phyloP scores from a whole-genome alignment of 495 filamentous ascomycete species.

The Coniosporium apollinis region DNA sequence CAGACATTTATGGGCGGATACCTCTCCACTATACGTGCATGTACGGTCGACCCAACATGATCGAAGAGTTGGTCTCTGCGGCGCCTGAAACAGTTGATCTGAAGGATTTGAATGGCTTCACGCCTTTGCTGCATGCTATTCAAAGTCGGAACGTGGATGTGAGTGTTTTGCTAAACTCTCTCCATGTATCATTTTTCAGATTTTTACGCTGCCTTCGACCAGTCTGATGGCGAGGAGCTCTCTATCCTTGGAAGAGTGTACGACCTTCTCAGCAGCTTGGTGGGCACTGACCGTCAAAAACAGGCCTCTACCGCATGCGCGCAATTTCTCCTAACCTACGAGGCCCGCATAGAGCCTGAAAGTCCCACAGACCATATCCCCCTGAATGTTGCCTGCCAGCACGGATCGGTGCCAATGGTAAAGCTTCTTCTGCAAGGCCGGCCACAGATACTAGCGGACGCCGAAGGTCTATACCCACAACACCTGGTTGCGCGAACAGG shows the following conservation, averaged over 20 bases:
- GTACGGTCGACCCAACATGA: conserved; percentile 76
- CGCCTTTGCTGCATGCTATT: conserved; percentile 85
- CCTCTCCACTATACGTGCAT: conserved; percentile 94
- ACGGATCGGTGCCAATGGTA: conserved; percentile 69
- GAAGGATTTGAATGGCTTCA: conserved; percentile 94
- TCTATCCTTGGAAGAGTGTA: too few species aligned
- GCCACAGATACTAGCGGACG: conserved; percentile 70
- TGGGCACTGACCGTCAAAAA: too few species aligned
- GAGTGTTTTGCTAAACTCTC: too few species aligned
- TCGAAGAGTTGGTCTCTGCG: conserved; percentile 47
- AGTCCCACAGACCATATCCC: conserved; percentile 85
- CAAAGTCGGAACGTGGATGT: too few species aligned
- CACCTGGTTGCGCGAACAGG: conserved; percentile 90
- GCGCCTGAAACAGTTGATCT: conserved; percentile 55
- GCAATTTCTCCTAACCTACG: conserved; percentile 48
- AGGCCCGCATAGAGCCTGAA: conserved; percentile 63
- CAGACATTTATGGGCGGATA: conserved; percentile 85
- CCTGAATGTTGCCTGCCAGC: conserved; percentile 83
- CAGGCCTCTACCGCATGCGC: conserved; percentile 67
- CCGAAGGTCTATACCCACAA: conserved; percentile 93
- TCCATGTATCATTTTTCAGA: too few species aligned
- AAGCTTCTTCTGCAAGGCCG: conserved; percentile 63
- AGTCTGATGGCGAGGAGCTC: too few species aligned
- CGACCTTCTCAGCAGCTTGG: too few species aligned
- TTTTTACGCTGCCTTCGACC: too few species aligned